These are phyloP conservation scores for Verticillium klebahnii DNA, from an alignment of 2,329 filamentous ascomycete species.

Conservation along the genomic window DNA sequence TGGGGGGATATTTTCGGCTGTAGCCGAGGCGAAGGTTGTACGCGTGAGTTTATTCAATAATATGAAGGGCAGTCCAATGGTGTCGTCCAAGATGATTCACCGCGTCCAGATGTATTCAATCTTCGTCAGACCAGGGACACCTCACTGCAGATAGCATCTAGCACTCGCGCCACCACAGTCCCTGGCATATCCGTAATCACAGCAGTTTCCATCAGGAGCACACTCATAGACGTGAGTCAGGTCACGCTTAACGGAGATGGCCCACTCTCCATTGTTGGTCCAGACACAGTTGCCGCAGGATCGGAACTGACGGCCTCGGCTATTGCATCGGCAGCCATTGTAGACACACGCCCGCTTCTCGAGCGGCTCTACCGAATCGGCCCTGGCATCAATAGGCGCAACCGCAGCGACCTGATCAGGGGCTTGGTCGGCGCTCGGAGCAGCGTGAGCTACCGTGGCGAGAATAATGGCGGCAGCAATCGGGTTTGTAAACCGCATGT, in stretches of 20 bases:
- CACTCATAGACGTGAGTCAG: slow-evolving; percentile 19
- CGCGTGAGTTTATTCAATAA: neutral
- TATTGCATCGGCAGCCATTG: slow-evolving; percentile 19
- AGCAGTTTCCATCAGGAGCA: slow-evolving; percentile 15
- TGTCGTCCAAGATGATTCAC: neutral
- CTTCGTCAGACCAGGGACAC: neutral
- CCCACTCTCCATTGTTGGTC: slow-evolving; percentile 9
- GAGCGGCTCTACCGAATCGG: neutral
- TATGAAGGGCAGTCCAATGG: neutral
- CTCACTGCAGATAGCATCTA: slow-evolving; percentile 4
- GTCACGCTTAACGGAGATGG: slow-evolving; percentile 16
- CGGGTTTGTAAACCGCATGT: slow-evolving; percentile 9
- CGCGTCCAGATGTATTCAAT: neutral
- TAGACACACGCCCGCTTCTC: slow-evolving; percentile 1
- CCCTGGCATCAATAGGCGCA: neutral
- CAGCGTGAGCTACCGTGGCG: neutral
- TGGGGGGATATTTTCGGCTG: neutral
- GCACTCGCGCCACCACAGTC: slow-evolving; percentile 13
- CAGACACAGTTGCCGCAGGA: slow-evolving; percentile 19
- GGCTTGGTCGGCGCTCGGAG: neutral
- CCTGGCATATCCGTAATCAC: slow-evolving; percentile 14
- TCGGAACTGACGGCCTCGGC: slow-evolving; percentile 15
- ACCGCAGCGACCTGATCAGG: neutral
- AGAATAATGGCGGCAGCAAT: slow-evolving; percentile 4
- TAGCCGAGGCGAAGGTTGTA: neutral